Percentiles rank a stretch among this genome's conserved stretches.
These are phyloP conservation scores for Drechslerella coelobrocha DNA, from an alignment of 2,329 filamentous ascomycete species.

Conservation along the genomic window DNA sequence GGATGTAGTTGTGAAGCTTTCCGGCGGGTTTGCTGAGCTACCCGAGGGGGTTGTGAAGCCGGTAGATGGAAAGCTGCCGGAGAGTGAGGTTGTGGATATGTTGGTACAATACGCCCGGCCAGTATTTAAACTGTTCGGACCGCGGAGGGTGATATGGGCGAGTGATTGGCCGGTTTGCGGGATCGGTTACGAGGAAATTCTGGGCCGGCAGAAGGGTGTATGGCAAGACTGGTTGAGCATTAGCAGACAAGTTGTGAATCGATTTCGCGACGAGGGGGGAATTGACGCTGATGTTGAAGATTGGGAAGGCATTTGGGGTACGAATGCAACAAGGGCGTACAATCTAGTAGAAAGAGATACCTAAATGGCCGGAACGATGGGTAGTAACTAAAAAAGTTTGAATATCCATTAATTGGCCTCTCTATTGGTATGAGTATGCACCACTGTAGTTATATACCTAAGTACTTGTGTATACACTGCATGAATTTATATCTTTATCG, in stretches of 20 bases:
- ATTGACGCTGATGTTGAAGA: slow-evolving; percentile 8
- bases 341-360: not conserved
- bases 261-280: slow-evolving; percentile 16
- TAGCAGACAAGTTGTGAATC: not conserved
- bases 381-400: too few relatives aligned
- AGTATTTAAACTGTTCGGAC: slow-evolving; percentile 74
- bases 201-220: slow-evolving; percentile 27
- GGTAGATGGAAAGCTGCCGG: slow-evolving; percentile 6
- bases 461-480: too few relatives aligned
- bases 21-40: slow-evolving; percentile 82
- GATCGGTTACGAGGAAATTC: slow-evolving; percentile 61
- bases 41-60: slow-evolving; percentile 58
- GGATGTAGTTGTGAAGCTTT: slow-evolving; percentile 81
- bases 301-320: slow-evolving; percentile 42
- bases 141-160: slow-evolving; percentile 81
- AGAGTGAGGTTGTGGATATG: slow-evolving; percentile 21
- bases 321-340: slow-evolving; percentile 23
- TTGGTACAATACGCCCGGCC: slow-evolving; percentile 59
- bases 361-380: too few relatives aligned
- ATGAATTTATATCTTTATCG: too few relatives aligned
- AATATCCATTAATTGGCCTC: too few relatives aligned
- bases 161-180: slow-evolving; percentile 95
- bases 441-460: too few relatives aligned
- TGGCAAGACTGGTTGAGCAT: slow-evolving; percentile 35
- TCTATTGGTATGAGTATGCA: too few relatives aligned